Percentiles rank a stretch among this genome's conserved stretches.
Evolutionary conservation across 345 rosid genomes (phyloP).

Genomic region (Eucalyptus sp.): DNA sequence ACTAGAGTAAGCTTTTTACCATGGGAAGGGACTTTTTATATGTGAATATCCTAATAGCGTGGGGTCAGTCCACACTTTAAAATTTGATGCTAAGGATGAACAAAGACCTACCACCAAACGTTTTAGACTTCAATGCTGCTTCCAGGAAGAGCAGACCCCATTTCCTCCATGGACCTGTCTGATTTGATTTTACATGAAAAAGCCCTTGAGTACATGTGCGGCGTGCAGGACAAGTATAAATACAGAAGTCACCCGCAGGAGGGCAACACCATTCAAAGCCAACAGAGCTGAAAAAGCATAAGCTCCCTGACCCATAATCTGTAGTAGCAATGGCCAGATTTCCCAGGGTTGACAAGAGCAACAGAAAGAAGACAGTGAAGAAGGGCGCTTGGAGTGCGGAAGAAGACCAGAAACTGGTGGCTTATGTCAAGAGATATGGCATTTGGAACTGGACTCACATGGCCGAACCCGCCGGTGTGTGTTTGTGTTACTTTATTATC

Average conservation of each 20-base stretch:
- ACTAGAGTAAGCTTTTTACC: not conserved
- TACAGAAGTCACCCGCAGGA: not conserved
- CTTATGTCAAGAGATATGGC: not conserved
- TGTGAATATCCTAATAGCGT: not conserved
- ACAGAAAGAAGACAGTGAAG: not conserved
- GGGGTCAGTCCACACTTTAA: not conserved
- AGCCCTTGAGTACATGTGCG: not conserved
- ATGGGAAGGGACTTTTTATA: not conserved
- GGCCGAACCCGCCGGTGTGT: not conserved
- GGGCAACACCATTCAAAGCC: not conserved
- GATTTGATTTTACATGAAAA: not conserved
- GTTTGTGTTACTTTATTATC: too few species aligned
- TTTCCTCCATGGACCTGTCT: not conserved
- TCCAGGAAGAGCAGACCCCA: not conserved
- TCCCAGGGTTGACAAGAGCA: not conserved
- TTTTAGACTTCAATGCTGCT: not conserved
- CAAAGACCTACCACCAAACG: not conserved
- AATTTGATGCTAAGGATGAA: not conserved
- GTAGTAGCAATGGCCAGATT: not conserved
- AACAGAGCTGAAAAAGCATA: not conserved
- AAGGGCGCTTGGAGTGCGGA: not conserved
- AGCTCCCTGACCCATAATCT: not conserved
- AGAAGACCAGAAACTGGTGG: conserved; percentile 1
- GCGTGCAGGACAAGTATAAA: not conserved
- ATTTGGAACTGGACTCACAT: conserved; percentile 9